These are phyloP conservation scores for Tephrocybe sp. DNA, from an alignment of 768 basidiomycete species.

Conservation along the genomic window DNA sequence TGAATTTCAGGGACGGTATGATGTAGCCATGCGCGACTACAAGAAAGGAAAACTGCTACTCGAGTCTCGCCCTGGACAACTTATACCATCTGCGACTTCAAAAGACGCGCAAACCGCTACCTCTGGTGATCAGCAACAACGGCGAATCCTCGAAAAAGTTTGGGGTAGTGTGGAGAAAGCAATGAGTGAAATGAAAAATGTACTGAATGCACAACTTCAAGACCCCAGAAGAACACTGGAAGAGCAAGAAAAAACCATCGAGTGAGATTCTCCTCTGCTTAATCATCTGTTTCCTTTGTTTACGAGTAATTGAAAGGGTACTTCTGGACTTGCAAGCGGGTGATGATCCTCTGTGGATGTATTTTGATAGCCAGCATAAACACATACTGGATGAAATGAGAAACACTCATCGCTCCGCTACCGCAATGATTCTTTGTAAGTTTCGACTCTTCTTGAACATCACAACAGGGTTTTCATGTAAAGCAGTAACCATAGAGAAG, in stretches of 20 bases:
- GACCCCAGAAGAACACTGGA: constrained; percentile 81
- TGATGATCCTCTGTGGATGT: constrained; percentile 95
- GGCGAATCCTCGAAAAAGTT: constrained; percentile 92
- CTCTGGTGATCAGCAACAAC: constrained; percentile 74
- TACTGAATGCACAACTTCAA: constrained; percentile 75
- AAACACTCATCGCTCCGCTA: constrained; percentile 52
- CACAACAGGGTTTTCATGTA: constrained; percentile 10
- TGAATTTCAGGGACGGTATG: constrained; percentile 77
- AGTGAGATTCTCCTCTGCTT: constrained; percentile 50
- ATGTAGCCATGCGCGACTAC: constrained; percentile 91
- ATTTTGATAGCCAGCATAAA: constrained; percentile 91
- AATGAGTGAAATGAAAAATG: constrained; percentile 86
- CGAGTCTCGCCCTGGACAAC: constrained; percentile 85
- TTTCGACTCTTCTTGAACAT: constrained; percentile 9
- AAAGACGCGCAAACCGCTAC: constrained; percentile 54
- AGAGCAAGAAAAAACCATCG: constrained; percentile 96
- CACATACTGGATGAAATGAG: constrained; percentile 82
- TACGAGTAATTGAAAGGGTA: constrained; percentile 50
- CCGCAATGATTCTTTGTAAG: constrained; percentile 55
- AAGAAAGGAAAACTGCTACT: constrained; percentile 94
- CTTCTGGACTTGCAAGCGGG: constrained; percentile 81
- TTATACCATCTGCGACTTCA: constrained; percentile 65
- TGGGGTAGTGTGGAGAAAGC: constrained; percentile 95
- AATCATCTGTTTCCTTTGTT: constrained; percentile 5
- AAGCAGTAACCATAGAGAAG: constrained; percentile 48